Evolutionary conservation across 2,329 filamentous ascomycete genomes (phyloP), one percentile per base, ranked within the genome.

Genomic region (Plenodomus lindquistii): DNA sequence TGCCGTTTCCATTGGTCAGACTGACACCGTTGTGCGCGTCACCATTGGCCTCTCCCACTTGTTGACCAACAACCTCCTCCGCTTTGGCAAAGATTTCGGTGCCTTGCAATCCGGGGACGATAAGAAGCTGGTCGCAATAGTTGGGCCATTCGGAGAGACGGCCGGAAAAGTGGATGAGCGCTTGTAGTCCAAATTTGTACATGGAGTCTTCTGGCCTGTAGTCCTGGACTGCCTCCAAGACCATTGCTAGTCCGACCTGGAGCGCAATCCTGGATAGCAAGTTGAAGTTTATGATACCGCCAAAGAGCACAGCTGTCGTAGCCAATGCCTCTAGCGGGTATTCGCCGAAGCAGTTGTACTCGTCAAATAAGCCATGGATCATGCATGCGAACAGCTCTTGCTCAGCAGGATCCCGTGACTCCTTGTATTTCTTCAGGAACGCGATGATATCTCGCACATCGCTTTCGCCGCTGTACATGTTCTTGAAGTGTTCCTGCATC

Each of bases 371-470:
- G 1, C 94, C 94, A 65, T 97, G 92, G 29, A 99, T 96, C 91
- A 99, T 99, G 75, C 93, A 97, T 13, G 93, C 89, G 69, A 99
- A 99, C 6, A 97, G 83, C 68, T 99, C 94, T 70, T 97, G 94
- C 52, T 97, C 91, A 15, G 87, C 77, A 1, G 90, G 82, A 51
- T 94, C 88, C 40, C 85, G 84, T 0, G 95, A 97, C 46, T 85
- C 85, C 71, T 99, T 97, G 76, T 96, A 96, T 46, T 84, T 82
- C 55, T 91, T 86, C 64, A 99, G 83, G 34, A 91, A 84, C 53
- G 89, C 86, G 42, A 99, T 88, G 56, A 99, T 89, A 45, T 90
- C 85, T 46, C 90, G 85, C 16, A 97, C 89, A 54, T 93, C 87
- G 17, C 92, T 85, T 59, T 97, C 91, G 57, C 90, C 88, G 57